Evolutionary conservation across 1,139 yeast species (phyloP).

Genomic region (Geotrichum carabidarum): DNA sequence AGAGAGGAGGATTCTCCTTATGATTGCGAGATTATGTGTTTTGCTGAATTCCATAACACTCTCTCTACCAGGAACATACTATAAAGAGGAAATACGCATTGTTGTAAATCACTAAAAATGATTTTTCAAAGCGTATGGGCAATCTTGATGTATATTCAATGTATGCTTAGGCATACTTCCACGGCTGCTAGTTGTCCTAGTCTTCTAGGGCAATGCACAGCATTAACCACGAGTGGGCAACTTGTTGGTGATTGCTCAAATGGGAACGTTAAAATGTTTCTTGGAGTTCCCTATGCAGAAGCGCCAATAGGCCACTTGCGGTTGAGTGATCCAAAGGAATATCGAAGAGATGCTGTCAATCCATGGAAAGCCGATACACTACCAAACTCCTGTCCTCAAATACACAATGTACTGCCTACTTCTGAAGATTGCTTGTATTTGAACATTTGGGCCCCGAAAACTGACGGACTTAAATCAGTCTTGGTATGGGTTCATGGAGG

Average conservation of each 20-base stretch:
- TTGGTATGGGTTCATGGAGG: constrained; percentile 42
- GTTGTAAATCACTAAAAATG: too few species aligned
- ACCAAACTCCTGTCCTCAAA: constrained; percentile 30
- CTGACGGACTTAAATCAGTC: constrained; percentile 28
- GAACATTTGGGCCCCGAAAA: constrained; percentile 28
- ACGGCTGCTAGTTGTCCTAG: too few species aligned
- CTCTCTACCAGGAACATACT: not conserved
- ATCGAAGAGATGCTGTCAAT: not conserved
- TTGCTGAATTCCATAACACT: not conserved
- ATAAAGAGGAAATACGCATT: too few species aligned
- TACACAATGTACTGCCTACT: constrained; percentile 5
- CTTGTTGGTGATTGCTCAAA: constrained; percentile 16
- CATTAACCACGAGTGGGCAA: constrained; percentile 12
- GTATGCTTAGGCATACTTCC: constrained; percentile 1
- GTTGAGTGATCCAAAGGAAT: constrained; percentile 25
- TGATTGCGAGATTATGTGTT: not conserved
- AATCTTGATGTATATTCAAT: constrained; percentile 4
- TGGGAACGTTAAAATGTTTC: constrained; percentile 18
- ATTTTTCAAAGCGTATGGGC: not conserved
- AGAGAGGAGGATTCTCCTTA: too few species aligned
- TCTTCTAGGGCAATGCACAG: constrained; percentile 3
- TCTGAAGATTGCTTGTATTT: constrained; percentile 32
- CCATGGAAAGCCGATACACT: constrained; percentile 14
- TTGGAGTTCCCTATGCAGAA: constrained; percentile 30
- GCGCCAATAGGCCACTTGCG: constrained; percentile 27